Evolutionary conservation across 2,329 filamentous ascomycete species (phyloP), one percentile per base, ranked within the genome.

Genomic region (Stemphylium beticola): DNA sequence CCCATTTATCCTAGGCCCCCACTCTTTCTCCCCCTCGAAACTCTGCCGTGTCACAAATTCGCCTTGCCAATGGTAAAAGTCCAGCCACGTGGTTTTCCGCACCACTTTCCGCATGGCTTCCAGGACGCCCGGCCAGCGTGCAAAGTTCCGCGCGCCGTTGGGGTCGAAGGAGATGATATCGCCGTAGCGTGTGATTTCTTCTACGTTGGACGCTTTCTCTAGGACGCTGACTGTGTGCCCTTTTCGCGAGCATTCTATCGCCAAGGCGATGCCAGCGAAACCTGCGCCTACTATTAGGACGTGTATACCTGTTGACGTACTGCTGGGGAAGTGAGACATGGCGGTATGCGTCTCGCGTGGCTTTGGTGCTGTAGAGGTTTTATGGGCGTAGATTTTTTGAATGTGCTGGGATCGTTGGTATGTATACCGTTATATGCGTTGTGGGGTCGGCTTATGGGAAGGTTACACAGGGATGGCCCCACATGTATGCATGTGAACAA

Each of bases 161-260:
- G 82, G 77, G 7, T 85, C 84, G 60, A 86, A 86, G 8, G 81
- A 83, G 62, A 87, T 87, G 60, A 87, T 85, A 72, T 87, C 83
- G 37, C 85, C 85, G 0, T 87, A 79, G 1, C 76, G 71, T 53
- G 85, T 87, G 33, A 86, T 79, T 55, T 83, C 81, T 10, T 71
- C 67, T 53, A 85, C 84, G 2, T 78, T 77, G 6, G 45, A 39
- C n/a, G 61, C 51, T 51, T 72, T 72, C 59, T 87, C 85, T 60
- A 85, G 83, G 39, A 87, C 76, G 49, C 78, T 74, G 26, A 85
- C 84, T 14, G 78, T 73, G 65, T 87, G 85, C 5, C 85, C 85
- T 57, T 87, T 83, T 10, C 83, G 80, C 55, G 83, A 79, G 67
- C 84, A 86, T 72, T 87, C 85, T 58, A 88, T 85, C 34, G 85